Percentiles rank a stretch among this genome's conserved stretches.
Conservation (phyloP, 495 filamentous ascomycete species). For the Usnea hakonensis region DNA sequence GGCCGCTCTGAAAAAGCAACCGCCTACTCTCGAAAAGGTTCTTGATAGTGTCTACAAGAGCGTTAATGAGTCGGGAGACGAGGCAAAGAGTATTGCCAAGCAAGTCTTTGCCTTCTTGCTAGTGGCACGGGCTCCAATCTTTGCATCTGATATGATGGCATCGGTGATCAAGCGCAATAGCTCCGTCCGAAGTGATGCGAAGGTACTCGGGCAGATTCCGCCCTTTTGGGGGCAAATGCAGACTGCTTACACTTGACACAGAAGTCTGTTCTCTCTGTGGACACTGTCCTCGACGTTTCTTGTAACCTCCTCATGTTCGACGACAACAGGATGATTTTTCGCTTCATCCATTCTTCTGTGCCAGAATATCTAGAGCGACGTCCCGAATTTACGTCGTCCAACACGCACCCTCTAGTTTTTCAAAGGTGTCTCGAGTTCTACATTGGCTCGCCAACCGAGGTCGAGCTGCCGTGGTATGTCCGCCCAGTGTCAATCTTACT, state of each 20-base stretch:
- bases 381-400: background rate
- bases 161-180: background rate
- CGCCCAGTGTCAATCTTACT: background rate
- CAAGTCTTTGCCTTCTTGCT: background rate
- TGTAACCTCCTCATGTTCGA: background rate
- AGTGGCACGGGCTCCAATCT: background rate
- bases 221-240: background rate
- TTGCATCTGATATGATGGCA: constrained; percentile 2
- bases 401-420: background rate
- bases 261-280: constrained; percentile 2
- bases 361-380: background rate
- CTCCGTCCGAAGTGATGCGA: background rate
- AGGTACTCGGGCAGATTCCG: background rate
- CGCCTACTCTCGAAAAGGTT: background rate
- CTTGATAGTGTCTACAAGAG: background rate
- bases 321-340: background rate
- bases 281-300: background rate
- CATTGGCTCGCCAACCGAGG: background rate
- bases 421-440: background rate
- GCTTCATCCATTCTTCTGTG: background rate
- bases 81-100: constrained; percentile 1
- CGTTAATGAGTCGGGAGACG: background rate
- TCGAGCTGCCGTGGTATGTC: background rate
- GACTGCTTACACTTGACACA: constrained; percentile 1
- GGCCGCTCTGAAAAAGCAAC: background rate